Base-by-base conservation (phyloP, 306 rosid genomes). In the Canavalia gladiata region DNA sequence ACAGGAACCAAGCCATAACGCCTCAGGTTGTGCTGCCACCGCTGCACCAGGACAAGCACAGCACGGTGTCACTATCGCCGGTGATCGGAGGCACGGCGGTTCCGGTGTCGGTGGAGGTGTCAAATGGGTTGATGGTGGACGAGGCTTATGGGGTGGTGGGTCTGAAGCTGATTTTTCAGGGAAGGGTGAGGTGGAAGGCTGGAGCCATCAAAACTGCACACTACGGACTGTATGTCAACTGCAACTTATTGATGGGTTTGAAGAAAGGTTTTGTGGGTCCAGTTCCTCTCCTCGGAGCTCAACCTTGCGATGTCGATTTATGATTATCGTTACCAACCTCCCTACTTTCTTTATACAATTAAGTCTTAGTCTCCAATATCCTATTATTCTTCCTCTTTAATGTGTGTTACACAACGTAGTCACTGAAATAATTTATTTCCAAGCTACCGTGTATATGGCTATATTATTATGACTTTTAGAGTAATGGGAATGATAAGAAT, bases 141-240 rank as follows among this genome's bases (percentile, higher is more conserved):
- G 83, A 89, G 91, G 74, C 81, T 0, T 87, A 84, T 31, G 97
- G 99, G 35, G 90, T 90, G 65, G 84, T 93, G 87, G 83, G 75
- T n/a, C 37, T 95, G 79, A 88, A 81, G 72, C 60, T 93, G 47
- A 91, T 87, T 60, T 25, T 95, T 60, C 8, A 67, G 81, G 99
- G 99, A 2, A 86, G 93, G 80, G 13, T 95, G 42, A 81, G 95
- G 75, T 95, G 99, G 99, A 93, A 91, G 70, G 82, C 91, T 0
- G 94, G 90, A 4, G 84, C 85, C 9, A 78, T 95, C 35, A 88
- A 11, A 64, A 91, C 90, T 0, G 72, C 64, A 7, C 97, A 88
- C 58, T 86, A 93, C 50, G 87, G 89, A 12, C 33, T 91, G 18
- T 81, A 87, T 66, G 97, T 90, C 0, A 90, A 80, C 73, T 95